Percentiles rank a stretch among this genome's conserved stretches.
phyloP scores from a whole-genome alignment of 495 filamentous ascomycete species.

The Aspergillus hancockii region DNA sequence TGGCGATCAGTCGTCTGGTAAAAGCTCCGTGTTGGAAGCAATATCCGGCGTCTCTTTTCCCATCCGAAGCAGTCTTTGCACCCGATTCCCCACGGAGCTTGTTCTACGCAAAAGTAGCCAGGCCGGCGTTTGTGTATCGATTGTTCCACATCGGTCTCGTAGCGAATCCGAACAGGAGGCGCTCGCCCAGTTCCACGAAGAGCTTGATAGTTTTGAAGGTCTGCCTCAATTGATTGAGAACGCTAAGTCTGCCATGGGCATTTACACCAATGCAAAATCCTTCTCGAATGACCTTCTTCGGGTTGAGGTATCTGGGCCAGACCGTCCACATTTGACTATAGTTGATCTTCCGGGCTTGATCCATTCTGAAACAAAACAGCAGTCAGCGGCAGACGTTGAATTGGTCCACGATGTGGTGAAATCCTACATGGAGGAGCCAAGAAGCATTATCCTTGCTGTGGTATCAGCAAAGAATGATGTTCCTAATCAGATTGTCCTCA shows the following conservation, averaged over 20 bases:
- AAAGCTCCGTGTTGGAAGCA: slow-evolving; percentile 63
- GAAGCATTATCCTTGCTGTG: slow-evolving; percentile 55
- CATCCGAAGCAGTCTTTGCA: slow-evolving; percentile 51
- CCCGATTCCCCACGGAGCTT: slow-evolving; percentile 59
- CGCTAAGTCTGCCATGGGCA: slow-evolving; percentile 55
- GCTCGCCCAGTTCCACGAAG: slow-evolving; percentile 33
- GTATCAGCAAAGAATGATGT: slow-evolving; percentile 54
- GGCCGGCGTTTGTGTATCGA: slow-evolving; percentile 33
- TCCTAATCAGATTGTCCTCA: slow-evolving; percentile 49
- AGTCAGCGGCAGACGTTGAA: slow-evolving; percentile 45
- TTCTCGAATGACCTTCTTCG: slow-evolving; percentile 52
- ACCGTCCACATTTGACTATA: slow-evolving; percentile 53
- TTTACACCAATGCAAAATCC: slow-evolving; percentile 34
- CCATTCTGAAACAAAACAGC: slow-evolving; percentile 39
- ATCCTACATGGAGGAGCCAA: slow-evolving; percentile 50
- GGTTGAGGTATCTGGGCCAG: slow-evolving; percentile 54
- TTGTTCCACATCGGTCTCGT: slow-evolving; percentile 35
- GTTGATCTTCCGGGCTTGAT: slow-evolving; percentile 59
- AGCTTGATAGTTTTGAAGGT: slow-evolving; percentile 34
- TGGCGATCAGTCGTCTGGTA: slow-evolving; percentile 42
- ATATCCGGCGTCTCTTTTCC: slow-evolving; percentile 65
- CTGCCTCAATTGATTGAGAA: slow-evolving; percentile 44
- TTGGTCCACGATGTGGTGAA: slow-evolving; percentile 48
- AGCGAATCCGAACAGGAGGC: slow-evolving; percentile 23
- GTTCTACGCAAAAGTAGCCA: slow-evolving; percentile 48